These are phyloP conservation scores for Pulveroboletus ravenelii DNA, from an alignment of 768 basidiomycete species.

Conservation along the genomic window DNA sequence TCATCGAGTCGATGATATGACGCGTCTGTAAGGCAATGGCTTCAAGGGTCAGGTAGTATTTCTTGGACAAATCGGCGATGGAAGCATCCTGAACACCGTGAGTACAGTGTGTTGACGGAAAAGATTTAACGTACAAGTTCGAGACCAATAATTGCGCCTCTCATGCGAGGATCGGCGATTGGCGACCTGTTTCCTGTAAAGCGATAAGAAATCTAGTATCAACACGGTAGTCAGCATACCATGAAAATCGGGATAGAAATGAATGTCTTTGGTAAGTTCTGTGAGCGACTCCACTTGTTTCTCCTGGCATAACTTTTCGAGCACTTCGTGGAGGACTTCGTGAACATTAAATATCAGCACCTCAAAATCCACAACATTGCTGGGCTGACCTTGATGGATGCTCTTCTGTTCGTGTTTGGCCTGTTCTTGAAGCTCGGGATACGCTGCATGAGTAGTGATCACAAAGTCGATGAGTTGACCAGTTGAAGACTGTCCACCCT, in stretches of 20 bases:
- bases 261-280: slow-evolving; percentile 84
- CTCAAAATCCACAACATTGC: neutral
- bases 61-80: slow-evolving; percentile 78
- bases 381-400: slow-evolving; percentile 48
- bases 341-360: neutral
- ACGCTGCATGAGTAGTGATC: slow-evolving; percentile 87
- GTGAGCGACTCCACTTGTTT: slow-evolving; percentile 57
- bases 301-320: slow-evolving; percentile 62
- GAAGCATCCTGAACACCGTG: slow-evolving; percentile 50
- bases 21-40: slow-evolving; percentile 92
- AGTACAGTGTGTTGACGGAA: neutral
- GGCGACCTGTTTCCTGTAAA: slow-evolving; percentile 88
- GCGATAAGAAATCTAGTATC: neutral
- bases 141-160: slow-evolving; percentile 86
- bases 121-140: slow-evolving; percentile 49
- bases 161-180: slow-evolving; percentile 92
- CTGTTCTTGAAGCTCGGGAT: slow-evolving; percentile 58
- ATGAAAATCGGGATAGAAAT: slow-evolving; percentile 94
- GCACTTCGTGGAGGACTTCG: slow-evolving; percentile 65
- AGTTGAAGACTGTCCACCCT: slow-evolving; percentile 97
- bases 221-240: slow-evolving; percentile 39
- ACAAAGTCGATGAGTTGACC: slow-evolving; percentile 95
- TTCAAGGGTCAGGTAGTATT: slow-evolving; percentile 88
- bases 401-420: slow-evolving; percentile 56
- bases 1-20: slow-evolving; percentile 90